Base-by-base conservation (phyloP, 1,139 yeast genomes). In the Pichia sp. region DNA sequence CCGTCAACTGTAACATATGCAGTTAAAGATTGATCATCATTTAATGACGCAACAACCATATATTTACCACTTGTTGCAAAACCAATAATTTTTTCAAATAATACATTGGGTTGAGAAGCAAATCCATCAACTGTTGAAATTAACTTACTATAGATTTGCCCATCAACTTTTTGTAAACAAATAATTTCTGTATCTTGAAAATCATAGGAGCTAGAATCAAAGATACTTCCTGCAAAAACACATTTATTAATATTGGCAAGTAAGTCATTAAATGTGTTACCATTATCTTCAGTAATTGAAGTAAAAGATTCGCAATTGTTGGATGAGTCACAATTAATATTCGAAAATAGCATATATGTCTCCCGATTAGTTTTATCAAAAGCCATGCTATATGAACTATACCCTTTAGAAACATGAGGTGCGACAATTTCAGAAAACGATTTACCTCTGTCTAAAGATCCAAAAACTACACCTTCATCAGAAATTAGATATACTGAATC, bases 1-100 rank as follows among this genome's bases (percentile, higher is more conserved):
- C 97, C 98, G 62, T 91, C 95, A 29, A 79, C 72, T 1, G 96
- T 80, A 0, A 87, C 89, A 53, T 69, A 72, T 0, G 94, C 88
- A 41, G 70, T 70, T 45, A 89, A 66, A 1, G 76, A 62, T 22
- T 56, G 55, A 22, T 60, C 61, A 15, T 64, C 65, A 11, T 62
- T 60, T 24, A 80, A 66, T 2, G 70, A 64, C 0, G 96, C 96
- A 37, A 80, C 84, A 29, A 89, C 75, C 24, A 84, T 69, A 55
- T 73, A 91, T 30, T 76, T 78, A 3, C 85, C 75, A 23, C 78
- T 75, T 10, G 75, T 61, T 8, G 88, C 84, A 53, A 76, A 78
- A 0, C 89, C 93, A 37, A 80, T 70, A 37, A 79, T 72, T 25
- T 67, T 63, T 1, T 75, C 75, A 52, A 76, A 78, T 5, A 70